These are phyloP conservation scores for Microcos paniculata DNA, from an alignment of 345 rosid species.

Conservation along the genomic window DNA sequence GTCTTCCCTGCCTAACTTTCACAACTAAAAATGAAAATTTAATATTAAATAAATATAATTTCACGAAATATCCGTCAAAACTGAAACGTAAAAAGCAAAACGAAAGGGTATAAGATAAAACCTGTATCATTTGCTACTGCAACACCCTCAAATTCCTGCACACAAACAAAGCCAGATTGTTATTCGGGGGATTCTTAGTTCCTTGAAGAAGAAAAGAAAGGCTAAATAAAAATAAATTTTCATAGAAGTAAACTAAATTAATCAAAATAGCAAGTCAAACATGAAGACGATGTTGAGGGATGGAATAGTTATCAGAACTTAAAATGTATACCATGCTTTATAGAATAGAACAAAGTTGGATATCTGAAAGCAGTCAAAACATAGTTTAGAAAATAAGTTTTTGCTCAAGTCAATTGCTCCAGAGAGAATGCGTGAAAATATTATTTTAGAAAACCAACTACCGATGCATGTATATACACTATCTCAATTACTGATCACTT, in stretches of 20 bases:
- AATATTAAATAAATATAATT: not conserved
- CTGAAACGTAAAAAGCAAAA: not conserved
- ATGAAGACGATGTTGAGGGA: not conserved
- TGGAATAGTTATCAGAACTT: not conserved
- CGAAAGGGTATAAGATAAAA: constrained; percentile 24
- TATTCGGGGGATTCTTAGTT: constrained; percentile 11
- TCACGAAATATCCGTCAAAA: not conserved
- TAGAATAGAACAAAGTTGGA: not conserved
- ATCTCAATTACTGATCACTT: not conserved
- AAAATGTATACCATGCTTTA: not conserved
- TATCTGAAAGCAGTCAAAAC: not conserved
- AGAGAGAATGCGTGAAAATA: not conserved
- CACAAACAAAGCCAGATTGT: constrained; percentile 16
- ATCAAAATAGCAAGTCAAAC: not conserved
- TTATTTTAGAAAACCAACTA: not conserved
- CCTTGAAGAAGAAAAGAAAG: not conserved
- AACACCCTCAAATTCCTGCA: constrained; percentile 68
- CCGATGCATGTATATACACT: not conserved
- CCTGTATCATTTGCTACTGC: constrained; percentile 83
- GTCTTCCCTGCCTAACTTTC: not conserved
- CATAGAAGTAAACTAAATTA: not conserved
- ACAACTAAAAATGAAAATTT: not conserved
- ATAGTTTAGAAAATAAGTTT: not conserved
- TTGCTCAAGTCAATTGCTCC: not conserved
- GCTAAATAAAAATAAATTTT: not conserved